Evolutionary conservation across 2,329 filamentous ascomycete species (phyloP).

Genomic region (Cercospora beticola): DNA sequence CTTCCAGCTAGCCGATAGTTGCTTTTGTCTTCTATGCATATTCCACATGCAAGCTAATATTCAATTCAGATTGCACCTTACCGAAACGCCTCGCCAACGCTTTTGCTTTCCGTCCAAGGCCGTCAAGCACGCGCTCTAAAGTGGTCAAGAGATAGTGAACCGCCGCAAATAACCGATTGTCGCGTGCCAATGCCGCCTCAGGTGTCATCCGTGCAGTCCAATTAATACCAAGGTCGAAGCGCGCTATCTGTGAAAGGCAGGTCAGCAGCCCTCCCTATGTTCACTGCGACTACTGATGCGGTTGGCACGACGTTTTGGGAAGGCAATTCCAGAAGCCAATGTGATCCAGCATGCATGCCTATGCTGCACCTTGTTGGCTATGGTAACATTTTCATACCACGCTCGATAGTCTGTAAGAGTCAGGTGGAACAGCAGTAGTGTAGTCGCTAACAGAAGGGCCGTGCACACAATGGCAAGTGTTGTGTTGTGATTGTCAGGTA

Average conservation of each 20-base stretch:
- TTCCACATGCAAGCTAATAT: conserved; percentile 1
- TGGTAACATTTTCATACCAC: neutral
- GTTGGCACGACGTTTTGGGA: neutral
- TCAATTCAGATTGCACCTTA: neutral
- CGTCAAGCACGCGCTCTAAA: conserved; percentile 2
- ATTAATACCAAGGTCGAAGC: neutral
- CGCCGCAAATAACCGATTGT: neutral
- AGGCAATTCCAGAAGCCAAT: neutral
- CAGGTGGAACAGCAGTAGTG: neutral
- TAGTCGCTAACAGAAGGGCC: neutral
- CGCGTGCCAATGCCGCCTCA: neutral
- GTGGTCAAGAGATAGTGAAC: neutral
- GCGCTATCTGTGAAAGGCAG: conserved; percentile 10
- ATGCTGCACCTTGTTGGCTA: neutral
- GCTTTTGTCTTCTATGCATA: neutral
- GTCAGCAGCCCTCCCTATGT: neutral
- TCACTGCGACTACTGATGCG: neutral
- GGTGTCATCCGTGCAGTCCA: neutral
- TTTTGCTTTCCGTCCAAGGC: conserved; percentile 2
- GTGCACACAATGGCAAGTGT: neutral
- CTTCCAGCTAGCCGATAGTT: neutral
- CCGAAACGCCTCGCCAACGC: neutral
- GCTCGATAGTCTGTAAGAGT: neutral
- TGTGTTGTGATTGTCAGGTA: neutral
- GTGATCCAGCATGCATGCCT: neutral